Percentiles rank a stretch among this genome's conserved stretches.
phyloP scores from a whole-genome alignment of 106 monocot genomes.

The Platanthera guangdongensis region DNA sequence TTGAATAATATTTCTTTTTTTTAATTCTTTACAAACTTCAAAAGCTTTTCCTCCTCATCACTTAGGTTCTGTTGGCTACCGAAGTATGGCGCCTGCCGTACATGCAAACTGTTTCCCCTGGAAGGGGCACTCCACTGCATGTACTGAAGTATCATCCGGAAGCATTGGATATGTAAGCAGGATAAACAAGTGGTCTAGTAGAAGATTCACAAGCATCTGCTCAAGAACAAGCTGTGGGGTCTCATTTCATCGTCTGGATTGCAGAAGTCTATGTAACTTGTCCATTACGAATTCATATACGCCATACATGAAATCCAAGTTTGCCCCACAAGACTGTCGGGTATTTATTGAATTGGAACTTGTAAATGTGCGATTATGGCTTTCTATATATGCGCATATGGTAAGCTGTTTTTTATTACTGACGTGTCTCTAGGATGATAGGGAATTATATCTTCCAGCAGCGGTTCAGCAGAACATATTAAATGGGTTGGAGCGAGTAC shows the following conservation, averaged over 20 bases:
- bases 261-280: neutral
- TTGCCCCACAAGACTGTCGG: slow-evolving; percentile 2
- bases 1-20: neutral
- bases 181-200: neutral
- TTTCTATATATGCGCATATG: neutral
- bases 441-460: neutral
- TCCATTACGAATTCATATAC: slow-evolving; percentile 3
- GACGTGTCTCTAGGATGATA: slow-evolving; percentile 12
- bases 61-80: slow-evolving; percentile 4
- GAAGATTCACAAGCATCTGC: slow-evolving; percentile 15
- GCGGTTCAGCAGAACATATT: neutral
- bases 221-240: slow-evolving; percentile 19
- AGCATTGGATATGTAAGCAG: slow-evolving; percentile 8
- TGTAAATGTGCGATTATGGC: neutral
- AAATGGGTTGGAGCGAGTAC: slow-evolving; percentile 22
- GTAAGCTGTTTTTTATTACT: neutral
- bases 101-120: slow-evolving; percentile 8
- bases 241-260: slow-evolving; percentile 11
- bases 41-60: neutral
- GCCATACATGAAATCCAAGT: slow-evolving; percentile 4
- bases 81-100: slow-evolving; percentile 17
- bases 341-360: slow-evolving; percentile 11
- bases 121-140: slow-evolving; percentile 6
- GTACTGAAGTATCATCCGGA: neutral
- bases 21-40: neutral